These are phyloP conservation scores for Geotrichum histeridarum DNA, from an alignment of 1,139 yeast genomes.

Conservation along the genomic window DNA sequence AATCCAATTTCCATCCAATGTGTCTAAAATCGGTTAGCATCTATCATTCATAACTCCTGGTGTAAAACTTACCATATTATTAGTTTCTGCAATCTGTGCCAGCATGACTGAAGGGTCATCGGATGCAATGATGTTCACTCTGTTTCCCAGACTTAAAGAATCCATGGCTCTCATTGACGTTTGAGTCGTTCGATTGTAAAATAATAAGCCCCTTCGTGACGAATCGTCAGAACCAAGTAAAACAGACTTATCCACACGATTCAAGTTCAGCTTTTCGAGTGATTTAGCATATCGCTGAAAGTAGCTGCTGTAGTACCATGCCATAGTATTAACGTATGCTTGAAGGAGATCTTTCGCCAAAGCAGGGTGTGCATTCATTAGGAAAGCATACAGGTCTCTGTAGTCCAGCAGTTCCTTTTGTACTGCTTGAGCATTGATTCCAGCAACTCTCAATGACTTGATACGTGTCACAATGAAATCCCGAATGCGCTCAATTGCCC, in stretches of 20 bases:
- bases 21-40: conserved; percentile 25
- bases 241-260: conserved; percentile 49
- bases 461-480: conserved; percentile 63
- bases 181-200: conserved; percentile 14
- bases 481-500: conserved; percentile 68
- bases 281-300: conserved; percentile 77
- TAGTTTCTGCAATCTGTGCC: conserved; percentile 80
- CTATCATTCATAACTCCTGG: neutral
- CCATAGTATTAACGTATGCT: conserved; percentile 84
- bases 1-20: conserved; percentile 72
- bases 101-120: conserved; percentile 65
- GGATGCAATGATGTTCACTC: conserved; percentile 50
- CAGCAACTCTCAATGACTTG: conserved; percentile 52
- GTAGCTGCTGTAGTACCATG: conserved; percentile 81
- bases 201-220: conserved; percentile 14
- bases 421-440: conserved; percentile 59
- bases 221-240: conserved; percentile 45
- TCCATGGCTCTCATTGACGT: conserved; percentile 36
- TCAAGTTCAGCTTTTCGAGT: conserved; percentile 56
- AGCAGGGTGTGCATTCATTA: conserved; percentile 52
- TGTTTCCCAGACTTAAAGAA: conserved; percentile 52
- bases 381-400: conserved; percentile 56
- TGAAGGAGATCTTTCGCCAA: conserved; percentile 69
- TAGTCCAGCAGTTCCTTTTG: conserved; percentile 61
- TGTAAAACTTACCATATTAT: conserved; percentile 40